phyloP scores from a whole-genome alignment of 2,329 filamentous ascomycete species.

The Endocalyx cinctus region DNA sequence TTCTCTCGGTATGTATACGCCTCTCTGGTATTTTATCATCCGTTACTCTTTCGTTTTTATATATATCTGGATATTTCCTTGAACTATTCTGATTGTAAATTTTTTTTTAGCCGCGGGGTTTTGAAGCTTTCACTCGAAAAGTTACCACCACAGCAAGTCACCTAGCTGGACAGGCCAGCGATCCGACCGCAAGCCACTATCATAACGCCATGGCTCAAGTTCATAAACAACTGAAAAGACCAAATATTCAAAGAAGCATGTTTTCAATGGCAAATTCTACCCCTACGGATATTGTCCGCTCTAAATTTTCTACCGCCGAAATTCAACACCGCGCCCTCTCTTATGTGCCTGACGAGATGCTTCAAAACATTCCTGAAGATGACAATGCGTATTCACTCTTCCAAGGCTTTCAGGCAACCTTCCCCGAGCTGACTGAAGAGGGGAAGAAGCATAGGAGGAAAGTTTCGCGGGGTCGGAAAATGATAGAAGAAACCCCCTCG shows the following conservation, averaged over 20 bases:
- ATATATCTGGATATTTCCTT: too few species aligned
- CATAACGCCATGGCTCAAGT: constrained; percentile 84
- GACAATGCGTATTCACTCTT: constrained; percentile 88
- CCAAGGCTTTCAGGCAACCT: constrained; percentile 88
- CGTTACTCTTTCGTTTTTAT: too few species aligned
- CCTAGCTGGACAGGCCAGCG: constrained; percentile 67
- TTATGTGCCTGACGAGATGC: constrained; percentile 83
- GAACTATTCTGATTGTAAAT: constrained; percentile 13
- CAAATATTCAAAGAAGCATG: constrained; percentile 79
- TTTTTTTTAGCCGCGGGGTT: constrained; percentile 64
- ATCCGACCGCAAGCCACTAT: constrained; percentile 63
- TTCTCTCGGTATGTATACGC: constrained; percentile 24
- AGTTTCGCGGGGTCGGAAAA: constrained; percentile 69
- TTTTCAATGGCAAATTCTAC: constrained; percentile 88
- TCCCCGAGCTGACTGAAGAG: constrained; percentile 68
- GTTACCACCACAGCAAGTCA: constrained; percentile 91
- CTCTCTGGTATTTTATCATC: too few species aligned
- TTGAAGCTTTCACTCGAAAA: constrained; percentile 92
- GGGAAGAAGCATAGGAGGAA: constrained; percentile 67
- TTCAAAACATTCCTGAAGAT: constrained; percentile 82
- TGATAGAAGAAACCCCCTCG: constrained; percentile 62
- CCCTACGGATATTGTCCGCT: constrained; percentile 90
- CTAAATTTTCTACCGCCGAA: constrained; percentile 82
- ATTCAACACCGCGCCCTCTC: constrained; percentile 91
- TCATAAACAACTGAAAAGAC: constrained; percentile 81